phyloP scores from a whole-genome alignment of 106 monocot genomes.

The Acorus calamus region DNA sequence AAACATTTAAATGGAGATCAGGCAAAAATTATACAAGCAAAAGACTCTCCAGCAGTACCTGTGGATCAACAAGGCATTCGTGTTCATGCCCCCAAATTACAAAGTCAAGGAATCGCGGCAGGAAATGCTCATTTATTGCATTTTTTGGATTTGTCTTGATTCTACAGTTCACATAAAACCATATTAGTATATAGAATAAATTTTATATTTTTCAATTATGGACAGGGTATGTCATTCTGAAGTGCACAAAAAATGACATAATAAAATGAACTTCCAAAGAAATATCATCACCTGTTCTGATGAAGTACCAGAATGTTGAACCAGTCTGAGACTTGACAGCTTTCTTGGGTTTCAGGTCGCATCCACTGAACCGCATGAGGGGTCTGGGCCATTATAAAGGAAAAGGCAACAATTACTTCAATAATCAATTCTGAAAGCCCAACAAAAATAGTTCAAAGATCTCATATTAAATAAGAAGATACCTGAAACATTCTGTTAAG shows the following conservation, averaged over 20 bases:
- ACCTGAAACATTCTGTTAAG: constrained; percentile 99
- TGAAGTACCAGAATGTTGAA: constrained; percentile 98
- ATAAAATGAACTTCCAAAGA: background rate
- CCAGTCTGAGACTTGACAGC: constrained; percentile 76
- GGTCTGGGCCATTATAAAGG: constrained; percentile 46
- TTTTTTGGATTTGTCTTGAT: constrained; percentile 98
- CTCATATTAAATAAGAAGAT: background rate
- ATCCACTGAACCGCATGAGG: constrained; percentile 99
- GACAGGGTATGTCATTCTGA: no score
- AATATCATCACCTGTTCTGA: constrained; percentile 71
- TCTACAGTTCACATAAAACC: constrained; percentile 21
- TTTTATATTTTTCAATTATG: no score
- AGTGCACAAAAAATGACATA: background rate
- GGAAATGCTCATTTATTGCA: constrained; percentile 98
- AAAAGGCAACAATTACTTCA: background rate
- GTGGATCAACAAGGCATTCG: constrained; percentile 95
- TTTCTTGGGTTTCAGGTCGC: constrained; percentile 85
- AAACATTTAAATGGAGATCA: background rate
- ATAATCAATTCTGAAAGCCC: background rate
- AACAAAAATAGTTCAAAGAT: background rate
- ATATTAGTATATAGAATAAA: no score
- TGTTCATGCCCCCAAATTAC: constrained; percentile 99
- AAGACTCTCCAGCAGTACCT: constrained; percentile 39
- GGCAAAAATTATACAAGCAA: background rate
- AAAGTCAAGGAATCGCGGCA: constrained; percentile 92